A percentile compares a stretch with the other conserved stretches of the same genome.
Evolutionary conservation across 352 stramenopile genomes (phyloP).

Genomic region (Globisporangium recalcitrans): DNA sequence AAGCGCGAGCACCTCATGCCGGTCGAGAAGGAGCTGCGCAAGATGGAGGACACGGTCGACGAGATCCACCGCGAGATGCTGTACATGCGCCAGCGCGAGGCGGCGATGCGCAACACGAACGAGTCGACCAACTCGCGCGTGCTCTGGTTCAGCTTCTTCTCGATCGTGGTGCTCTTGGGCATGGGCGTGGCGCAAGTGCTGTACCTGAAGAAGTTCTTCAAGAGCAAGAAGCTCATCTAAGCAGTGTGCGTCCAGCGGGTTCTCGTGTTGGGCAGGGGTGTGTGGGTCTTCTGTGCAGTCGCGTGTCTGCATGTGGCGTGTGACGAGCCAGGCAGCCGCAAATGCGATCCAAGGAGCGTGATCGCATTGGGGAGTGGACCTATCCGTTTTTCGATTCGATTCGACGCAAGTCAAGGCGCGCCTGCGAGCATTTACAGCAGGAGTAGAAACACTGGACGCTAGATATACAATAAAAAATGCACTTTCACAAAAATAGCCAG

Average conservation of each 20-base stretch:
- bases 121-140: slow-evolving; percentile 87
- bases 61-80: slow-evolving; percentile 89
- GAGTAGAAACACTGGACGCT: slow-evolving; percentile 2
- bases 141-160: slow-evolving; percentile 89
- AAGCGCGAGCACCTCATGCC: slow-evolving; percentile 88
- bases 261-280: neutral
- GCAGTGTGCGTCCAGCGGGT: neutral
- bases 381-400: neutral
- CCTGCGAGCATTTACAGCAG: neutral
- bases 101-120: slow-evolving; percentile 86
- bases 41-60: slow-evolving; percentile 87
- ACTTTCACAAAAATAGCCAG: slow-evolving; percentile 7
- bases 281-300: slow-evolving; percentile 1
- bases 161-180: slow-evolving; percentile 76
- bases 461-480: slow-evolving; percentile 3
- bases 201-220: slow-evolving; percentile 91
- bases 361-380: neutral
- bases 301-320: neutral
- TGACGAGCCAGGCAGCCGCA: neutral
- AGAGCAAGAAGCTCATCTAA: slow-evolving; percentile 91
- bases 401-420: neutral
- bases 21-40: slow-evolving; percentile 84
- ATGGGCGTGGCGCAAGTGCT: slow-evolving; percentile 87
- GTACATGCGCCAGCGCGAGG: slow-evolving; percentile 87
- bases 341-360: slow-evolving; percentile 1